Base-by-base conservation (phyloP, 805 yeast genomes). In the Candida ipomoeae region DNA sequence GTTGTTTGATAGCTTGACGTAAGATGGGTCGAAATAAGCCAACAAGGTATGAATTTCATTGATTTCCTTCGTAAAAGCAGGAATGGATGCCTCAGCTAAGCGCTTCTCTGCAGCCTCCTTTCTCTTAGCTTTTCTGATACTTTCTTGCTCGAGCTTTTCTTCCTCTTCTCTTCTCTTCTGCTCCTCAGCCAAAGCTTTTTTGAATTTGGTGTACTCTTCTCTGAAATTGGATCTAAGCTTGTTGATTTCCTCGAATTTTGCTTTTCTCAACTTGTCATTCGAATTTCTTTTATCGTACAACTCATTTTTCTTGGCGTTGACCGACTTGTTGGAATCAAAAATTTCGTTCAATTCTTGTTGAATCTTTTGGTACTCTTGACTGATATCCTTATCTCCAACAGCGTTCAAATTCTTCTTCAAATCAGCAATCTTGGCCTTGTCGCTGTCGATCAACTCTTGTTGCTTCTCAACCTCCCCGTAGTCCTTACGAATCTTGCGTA, bases 11-110 rank as follows among this genome's bases (percentile, higher is more conserved):
- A 86, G 82, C 66, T 80, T 82, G 62, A 82, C 88, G 69, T 81
- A 83, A 43, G 84, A 64, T 58, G 95, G 94, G 64, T 90, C 96
- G 60, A 94, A 88, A 69, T 81, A 81, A 35, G 72, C 63, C 65
- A 91, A 77, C 65, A 90, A 77, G 49, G 79, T 73, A 68, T 90
- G 88, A 62, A 94, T 87, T 55, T 85, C 75, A 57, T 78, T 77
- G 61, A 92, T 85, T 71, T 94, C 96, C 41, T 72, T 72, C 52
- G 85, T 81, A 71, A 86, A 91, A 26, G 97, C 98, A 29, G 98
- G 96, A 59, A 71, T 71, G 26, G 87, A 81, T 43, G 90, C 90
- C 55, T 82, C 87, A 47, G 82, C 79, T 74, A 87, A 81, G 62
- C 81, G 82, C 63, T 80, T 76, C 60, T 88, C 89, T 50, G 85